Percentiles rank a stretch among this genome's conserved stretches.
phyloP scores from a whole-genome alignment of 2,329 filamentous ascomycete genomes.

The Curvularia lunata region DNA sequence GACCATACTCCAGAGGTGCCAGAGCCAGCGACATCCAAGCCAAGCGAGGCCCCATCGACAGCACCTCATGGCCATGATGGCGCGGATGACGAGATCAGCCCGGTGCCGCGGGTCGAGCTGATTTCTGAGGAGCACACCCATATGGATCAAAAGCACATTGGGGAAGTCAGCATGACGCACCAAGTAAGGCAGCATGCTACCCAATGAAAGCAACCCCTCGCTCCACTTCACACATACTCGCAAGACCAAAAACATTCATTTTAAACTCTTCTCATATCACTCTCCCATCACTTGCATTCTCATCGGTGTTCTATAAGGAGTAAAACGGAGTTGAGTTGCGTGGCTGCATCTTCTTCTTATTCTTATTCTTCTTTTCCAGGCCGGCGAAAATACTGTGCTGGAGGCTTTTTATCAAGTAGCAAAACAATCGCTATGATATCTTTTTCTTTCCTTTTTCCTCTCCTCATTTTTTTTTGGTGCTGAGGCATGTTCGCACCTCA shows the following conservation, averaged over 20 bases:
- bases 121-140: slow-evolving; percentile 26
- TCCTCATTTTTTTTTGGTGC: too few species aligned
- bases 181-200: slow-evolving; percentile 38
- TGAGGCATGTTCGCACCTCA: too few species aligned
- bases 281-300: slow-evolving; percentile 12
- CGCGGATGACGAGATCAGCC: slow-evolving; percentile 36
- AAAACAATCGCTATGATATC: slow-evolving; percentile 21
- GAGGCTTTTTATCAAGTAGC: background rate
- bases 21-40: slow-evolving; percentile 34
- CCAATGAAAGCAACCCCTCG: slow-evolving; percentile 30
- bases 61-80: slow-evolving; percentile 11
- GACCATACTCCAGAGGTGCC: slow-evolving; percentile 11
- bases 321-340: slow-evolving; percentile 6
- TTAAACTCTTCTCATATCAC: background rate
- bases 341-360: slow-evolving; percentile 9
- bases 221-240: background rate
- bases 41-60: slow-evolving; percentile 17
- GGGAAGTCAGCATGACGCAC: slow-evolving; percentile 41
- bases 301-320: slow-evolving; percentile 25
- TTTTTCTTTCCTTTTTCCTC: background rate
- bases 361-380: too few species aligned
- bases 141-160: slow-evolving; percentile 45
- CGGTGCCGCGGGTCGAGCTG: slow-evolving; percentile 32
- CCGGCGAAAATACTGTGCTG: too few species aligned
- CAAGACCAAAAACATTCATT: background rate